Conservation (phyloP, 2,329 filamentous ascomycete genomes). For the Calcarisporium arbuscula region DNA sequence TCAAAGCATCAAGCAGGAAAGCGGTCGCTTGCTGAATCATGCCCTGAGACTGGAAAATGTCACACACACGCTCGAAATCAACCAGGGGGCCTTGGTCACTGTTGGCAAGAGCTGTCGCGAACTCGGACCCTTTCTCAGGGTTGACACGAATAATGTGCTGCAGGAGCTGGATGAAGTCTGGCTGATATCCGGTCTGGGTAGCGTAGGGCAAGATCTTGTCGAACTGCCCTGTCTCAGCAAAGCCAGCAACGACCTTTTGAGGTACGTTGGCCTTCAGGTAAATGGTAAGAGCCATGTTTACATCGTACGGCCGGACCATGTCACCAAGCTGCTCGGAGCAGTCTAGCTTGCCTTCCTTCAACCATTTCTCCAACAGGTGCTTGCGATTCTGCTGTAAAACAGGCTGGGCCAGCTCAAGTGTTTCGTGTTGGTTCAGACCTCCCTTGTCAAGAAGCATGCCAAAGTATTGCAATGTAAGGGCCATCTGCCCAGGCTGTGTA, state of each 20-base stretch:
- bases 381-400: slow-evolving; percentile 92
- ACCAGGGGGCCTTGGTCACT: slow-evolving; percentile 81
- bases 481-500: slow-evolving; percentile 77
- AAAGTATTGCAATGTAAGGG: slow-evolving; percentile 94
- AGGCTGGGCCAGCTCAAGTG: slow-evolving; percentile 84
- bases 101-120: slow-evolving; percentile 86
- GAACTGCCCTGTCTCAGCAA: slow-evolving; percentile 93
- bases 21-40: slow-evolving; percentile 97
- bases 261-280: slow-evolving; percentile 88
- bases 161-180: slow-evolving; percentile 89
- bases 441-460: slow-evolving; percentile 96
- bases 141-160: slow-evolving; percentile 89
- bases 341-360: slow-evolving; percentile 91
- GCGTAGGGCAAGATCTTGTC: slow-evolving; percentile 94
- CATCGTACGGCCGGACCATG: slow-evolving; percentile 81
- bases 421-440: slow-evolving; percentile 85
- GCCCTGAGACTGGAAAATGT: slow-evolving; percentile 96
- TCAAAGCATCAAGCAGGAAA: slow-evolving; percentile 93
- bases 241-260: slow-evolving; percentile 89
- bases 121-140: slow-evolving; percentile 90
- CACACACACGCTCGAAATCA: slow-evolving; percentile 89
- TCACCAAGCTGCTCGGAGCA: slow-evolving; percentile 96
- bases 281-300: slow-evolving; percentile 79
- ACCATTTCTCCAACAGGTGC: slow-evolving; percentile 95
- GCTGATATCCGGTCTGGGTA: slow-evolving; percentile 76